Percentiles rank a stretch among this genome's conserved stretches.
Conservation (phyloP, 805 yeast genomes). For the Spathaspora hagerdaliae region DNA sequence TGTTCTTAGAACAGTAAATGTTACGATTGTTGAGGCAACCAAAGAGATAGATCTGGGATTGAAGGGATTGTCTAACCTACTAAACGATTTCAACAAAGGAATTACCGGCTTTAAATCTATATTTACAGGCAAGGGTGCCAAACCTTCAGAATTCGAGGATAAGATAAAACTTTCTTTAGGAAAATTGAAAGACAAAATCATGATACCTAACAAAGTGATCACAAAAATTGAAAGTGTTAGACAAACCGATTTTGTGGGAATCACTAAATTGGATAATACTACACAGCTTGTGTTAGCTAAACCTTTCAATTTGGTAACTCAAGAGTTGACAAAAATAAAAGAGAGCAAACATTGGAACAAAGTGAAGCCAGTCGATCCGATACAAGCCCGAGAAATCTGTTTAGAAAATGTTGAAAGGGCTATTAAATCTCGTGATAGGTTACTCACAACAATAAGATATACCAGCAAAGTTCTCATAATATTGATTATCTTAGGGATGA, state of each 20-base stretch:
- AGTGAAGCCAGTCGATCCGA: conserved; percentile 5
- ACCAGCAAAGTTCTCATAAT: conserved; percentile 36
- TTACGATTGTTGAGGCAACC: conserved; percentile 51
- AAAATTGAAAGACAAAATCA: conserved; percentile 46
- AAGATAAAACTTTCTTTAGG: conserved; percentile 57
- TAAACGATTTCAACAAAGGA: conserved; percentile 51
- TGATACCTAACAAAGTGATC: conserved; percentile 65
- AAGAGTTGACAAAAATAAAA: conserved; percentile 28
- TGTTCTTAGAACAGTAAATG: conserved; percentile 57
- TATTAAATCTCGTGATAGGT: conserved; percentile 24
- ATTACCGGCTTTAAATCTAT: conserved; percentile 21
- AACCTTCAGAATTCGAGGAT: conserved; percentile 21
- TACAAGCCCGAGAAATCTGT: conserved; percentile 2
- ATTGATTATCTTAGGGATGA: conserved; percentile 25
- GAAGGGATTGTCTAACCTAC: conserved; percentile 50
- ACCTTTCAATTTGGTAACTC: conserved; percentile 56
- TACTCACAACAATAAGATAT: conserved; percentile 27
- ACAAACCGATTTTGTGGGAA: conserved; percentile 53
- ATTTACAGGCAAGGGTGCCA: conserved; percentile 2
- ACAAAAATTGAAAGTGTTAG: conserved; percentile 49
- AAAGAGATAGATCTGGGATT: conserved; percentile 65
- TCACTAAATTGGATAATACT: conserved; percentile 56
- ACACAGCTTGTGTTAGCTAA: conserved; percentile 49
- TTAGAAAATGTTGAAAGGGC: conserved; percentile 22
- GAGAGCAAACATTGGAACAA: neutral